phyloP scores from a whole-genome alignment of 805 yeast species.

The Myxozyma geophila region DNA sequence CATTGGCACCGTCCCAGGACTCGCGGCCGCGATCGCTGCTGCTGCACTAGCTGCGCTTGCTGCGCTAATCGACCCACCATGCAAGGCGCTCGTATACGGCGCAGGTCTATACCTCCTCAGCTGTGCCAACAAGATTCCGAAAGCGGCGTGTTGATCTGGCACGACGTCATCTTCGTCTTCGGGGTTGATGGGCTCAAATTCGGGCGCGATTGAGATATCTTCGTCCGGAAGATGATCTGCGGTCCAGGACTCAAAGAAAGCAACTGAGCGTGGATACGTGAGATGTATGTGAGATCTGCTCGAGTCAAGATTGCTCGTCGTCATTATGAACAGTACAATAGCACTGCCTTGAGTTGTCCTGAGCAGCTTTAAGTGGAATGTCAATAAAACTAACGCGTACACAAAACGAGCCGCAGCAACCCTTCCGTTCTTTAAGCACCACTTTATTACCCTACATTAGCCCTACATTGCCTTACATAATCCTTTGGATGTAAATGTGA shows the following conservation, averaged over 20 bases:
- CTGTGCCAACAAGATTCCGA: constrained; percentile 36
- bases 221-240: constrained; percentile 32
- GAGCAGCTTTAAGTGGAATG: not conserved
- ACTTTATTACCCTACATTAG: not conserved
- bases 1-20: constrained; percentile 32
- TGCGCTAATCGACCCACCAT: constrained; percentile 34
- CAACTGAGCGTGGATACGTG: constrained; percentile 29
- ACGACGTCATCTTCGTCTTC: constrained; percentile 40
- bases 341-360: not conserved
- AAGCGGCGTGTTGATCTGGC: constrained; percentile 39
- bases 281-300: constrained; percentile 37
- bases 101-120: constrained; percentile 34
- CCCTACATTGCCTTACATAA: not conserved
- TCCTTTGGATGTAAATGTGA: not conserved
- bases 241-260: constrained; percentile 35
- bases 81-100: constrained; percentile 30
- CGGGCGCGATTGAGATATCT: constrained; percentile 35
- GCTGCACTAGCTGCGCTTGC: constrained; percentile 37
- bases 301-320: constrained; percentile 32
- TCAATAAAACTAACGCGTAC: not conserved
- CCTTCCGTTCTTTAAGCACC: not conserved
- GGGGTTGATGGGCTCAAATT: constrained; percentile 36
- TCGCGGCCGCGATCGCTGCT: constrained; percentile 33
- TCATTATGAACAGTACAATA: not conserved
- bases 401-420: not conserved